phyloP scores from a whole-genome alignment of 768 basidiomycete genomes.

The Termitomyces sp. region DNA sequence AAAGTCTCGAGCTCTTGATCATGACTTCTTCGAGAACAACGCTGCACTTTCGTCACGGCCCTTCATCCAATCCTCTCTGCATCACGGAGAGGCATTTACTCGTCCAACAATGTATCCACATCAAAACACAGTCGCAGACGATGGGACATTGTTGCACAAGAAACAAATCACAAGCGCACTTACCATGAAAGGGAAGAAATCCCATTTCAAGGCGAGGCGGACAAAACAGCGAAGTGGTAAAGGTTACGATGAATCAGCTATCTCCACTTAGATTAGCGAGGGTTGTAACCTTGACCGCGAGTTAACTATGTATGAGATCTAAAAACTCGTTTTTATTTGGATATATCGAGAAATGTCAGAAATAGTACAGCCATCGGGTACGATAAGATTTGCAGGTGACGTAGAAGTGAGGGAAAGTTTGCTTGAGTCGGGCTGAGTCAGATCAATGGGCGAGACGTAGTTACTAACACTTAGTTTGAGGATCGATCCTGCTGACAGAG shows the following conservation, averaged over 20 bases:
- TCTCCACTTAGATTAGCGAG: background rate
- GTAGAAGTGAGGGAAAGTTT: too few relatives aligned
- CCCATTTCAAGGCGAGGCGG: slow-evolving; percentile 77
- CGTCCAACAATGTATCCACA: slow-evolving; percentile 75
- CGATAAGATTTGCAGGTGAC: too few relatives aligned
- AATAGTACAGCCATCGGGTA: too few relatives aligned
- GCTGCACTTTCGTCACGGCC: slow-evolving; percentile 52
- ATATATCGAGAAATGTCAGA: too few relatives aligned
- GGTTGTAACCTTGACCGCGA: too few relatives aligned
- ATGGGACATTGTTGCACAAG: slow-evolving; percentile 62
- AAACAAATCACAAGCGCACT: slow-evolving; percentile 38
- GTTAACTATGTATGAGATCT: too few relatives aligned
- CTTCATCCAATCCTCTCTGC: slow-evolving; percentile 56
- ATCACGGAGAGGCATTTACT: slow-evolving; percentile 57
- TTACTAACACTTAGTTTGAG: too few relatives aligned
- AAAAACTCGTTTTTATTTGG: too few relatives aligned
- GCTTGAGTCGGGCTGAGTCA: slow-evolving; percentile 11
- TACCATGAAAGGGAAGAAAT: slow-evolving; percentile 65
- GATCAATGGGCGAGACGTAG: background rate
- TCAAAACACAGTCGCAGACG: slow-evolving; percentile 74
- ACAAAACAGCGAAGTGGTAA: slow-evolving; percentile 90
- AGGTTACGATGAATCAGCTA: slow-evolving; percentile 65
- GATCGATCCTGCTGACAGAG: slow-evolving; percentile 16
- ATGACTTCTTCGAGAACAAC: slow-evolving; percentile 73
- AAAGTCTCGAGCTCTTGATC: slow-evolving; percentile 72